Base-by-base conservation (phyloP, 495 filamentous ascomycete species). In the Xylaria longipes region DNA sequence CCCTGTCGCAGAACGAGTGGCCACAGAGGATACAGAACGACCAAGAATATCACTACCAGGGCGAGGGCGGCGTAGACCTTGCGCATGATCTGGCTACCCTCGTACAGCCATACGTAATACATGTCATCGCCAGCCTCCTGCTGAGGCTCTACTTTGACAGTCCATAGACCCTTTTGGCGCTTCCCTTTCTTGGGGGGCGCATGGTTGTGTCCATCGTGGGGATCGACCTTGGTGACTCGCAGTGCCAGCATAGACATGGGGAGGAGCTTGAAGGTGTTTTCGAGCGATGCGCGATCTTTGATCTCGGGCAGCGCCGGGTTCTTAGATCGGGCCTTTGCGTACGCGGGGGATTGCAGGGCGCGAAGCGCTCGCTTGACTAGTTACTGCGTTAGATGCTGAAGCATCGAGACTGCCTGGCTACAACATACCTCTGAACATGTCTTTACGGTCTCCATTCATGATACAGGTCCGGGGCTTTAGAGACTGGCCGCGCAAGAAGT, bases 1-100 rank as follows among this genome's bases (percentile, higher is more conserved):
- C 97, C 96, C 73, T 95, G 89, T 73, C 97, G 88, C 83, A 98
- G 80, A 80, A 93, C 90, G 48, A 96, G 88, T 8, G 97, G 97
- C 97, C 97, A 99, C 58, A 99, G 88, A 14, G 97, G 97, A 86
- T 98, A 99, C 79, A 98, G 88, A 65, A 98, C 95, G 17, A 98
- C 84, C 6, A 92, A 87, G 73, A 98, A 93, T 75, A 99, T 92
- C 67, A 90, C 80, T 0, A 91, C 83, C 43, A 99, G 86, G 1
- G 94, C 94, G 17, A 93, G 92, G 3, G 85, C 92, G 1, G 93
- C 96, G 82, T 97, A 95, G 25, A 97, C 84, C 81, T 97, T 97
- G 83, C 92, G 91, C 85, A 93, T 96, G 86, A 95, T 91, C 81
- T 98, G 95, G 25, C 91, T 88, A 22, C 95, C 96, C 73, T 99